A percentile compares a stretch with the other conserved stretches of the same genome.
These are phyloP conservation scores for Yamadazyma endophytica DNA, from an alignment of 805 yeast genomes.

Conservation along the genomic window DNA sequence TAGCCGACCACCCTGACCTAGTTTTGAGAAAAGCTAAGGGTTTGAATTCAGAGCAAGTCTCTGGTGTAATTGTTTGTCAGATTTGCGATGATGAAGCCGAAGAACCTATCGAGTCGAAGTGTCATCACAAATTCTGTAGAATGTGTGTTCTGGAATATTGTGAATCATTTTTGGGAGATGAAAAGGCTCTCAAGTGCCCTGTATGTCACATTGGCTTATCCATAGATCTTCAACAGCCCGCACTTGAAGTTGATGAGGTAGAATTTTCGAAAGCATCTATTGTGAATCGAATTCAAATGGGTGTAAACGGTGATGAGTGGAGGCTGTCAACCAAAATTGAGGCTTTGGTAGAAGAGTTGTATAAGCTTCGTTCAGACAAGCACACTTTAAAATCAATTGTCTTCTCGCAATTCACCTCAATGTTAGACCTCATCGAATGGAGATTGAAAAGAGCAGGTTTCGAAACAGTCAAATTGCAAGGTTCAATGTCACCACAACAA, in stretches of 20 bases:
- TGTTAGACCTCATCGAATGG: conserved; percentile 97
- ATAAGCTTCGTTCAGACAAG: conserved; percentile 77
- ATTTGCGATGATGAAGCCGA: conserved; percentile 97
- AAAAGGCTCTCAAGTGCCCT: conserved; percentile 73
- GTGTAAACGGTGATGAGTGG: conserved; percentile 71
- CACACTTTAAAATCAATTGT: conserved; percentile 94
- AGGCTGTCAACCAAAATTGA: conserved; percentile 94
- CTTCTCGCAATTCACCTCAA: conserved; percentile 94
- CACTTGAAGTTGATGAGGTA: conserved; percentile 66
- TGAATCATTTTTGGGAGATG: conserved; percentile 69
- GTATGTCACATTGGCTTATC: conserved; percentile 93
- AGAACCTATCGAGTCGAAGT: conserved; percentile 91
- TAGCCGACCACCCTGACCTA: conserved; percentile 97
- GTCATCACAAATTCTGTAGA: conserved; percentile 92
- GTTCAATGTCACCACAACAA: conserved; percentile 95
- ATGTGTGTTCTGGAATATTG: conserved; percentile 88
- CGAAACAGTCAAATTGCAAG: conserved; percentile 89
- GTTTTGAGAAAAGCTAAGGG: conserved; percentile 68
- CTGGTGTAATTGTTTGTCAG: conserved; percentile 72
- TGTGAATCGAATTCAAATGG: conserved; percentile 82
- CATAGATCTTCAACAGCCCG: conserved; percentile 84
- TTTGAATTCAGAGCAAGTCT: conserved; percentile 33
- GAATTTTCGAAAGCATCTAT: conserved; percentile 63
- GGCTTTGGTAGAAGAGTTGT: conserved; percentile 90
- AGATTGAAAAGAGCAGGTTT: conserved; percentile 92